Evolutionary conservation across 345 rosid species (phyloP).

Genomic region (Physaria fendleri): DNA sequence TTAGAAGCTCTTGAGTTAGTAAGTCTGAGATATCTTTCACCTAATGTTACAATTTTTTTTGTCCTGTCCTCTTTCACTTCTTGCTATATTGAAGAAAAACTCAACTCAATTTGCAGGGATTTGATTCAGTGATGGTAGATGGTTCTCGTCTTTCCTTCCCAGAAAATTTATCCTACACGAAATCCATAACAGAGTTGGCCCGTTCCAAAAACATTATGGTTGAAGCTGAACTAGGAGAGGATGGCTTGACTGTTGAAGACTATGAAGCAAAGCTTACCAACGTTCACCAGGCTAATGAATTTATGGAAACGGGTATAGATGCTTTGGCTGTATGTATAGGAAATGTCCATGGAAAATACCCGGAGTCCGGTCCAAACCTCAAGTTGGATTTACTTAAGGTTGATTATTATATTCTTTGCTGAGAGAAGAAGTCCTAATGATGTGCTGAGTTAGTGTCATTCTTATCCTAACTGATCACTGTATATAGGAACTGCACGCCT

Average conservation of each 20-base stretch:
- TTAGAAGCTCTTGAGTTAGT: conserved; percentile 76
- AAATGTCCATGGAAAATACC: conserved; percentile 94
- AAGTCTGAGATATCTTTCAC: conserved; percentile 17
- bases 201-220: conserved; percentile 62
- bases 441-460: not conserved
- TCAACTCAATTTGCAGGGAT: conserved; percentile 53
- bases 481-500: conserved; percentile 51
- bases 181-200: conserved; percentile 58
- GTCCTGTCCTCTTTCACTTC: not conserved
- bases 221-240: conserved; percentile 98
- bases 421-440: not conserved
- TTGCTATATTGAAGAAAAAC: not conserved
- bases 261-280: conserved; percentile 90
- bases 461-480: conserved; percentile 7
- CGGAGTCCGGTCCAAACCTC: conserved; percentile 78
- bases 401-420: conserved; percentile 3
- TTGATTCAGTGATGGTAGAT: conserved; percentile 91
- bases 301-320: conserved; percentile 81
- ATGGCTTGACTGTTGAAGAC: conserved; percentile 87
- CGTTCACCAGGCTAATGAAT: conserved; percentile 75
- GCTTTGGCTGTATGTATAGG: conserved; percentile 98
- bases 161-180: conserved; percentile 72
- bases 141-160: conserved; percentile 84
- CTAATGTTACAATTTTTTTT: not conserved
- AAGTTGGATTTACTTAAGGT: conserved; percentile 87